Base-by-base conservation (phyloP, 495 filamentous ascomycete genomes). In the Hyphodiscus hymeniophilus region DNA sequence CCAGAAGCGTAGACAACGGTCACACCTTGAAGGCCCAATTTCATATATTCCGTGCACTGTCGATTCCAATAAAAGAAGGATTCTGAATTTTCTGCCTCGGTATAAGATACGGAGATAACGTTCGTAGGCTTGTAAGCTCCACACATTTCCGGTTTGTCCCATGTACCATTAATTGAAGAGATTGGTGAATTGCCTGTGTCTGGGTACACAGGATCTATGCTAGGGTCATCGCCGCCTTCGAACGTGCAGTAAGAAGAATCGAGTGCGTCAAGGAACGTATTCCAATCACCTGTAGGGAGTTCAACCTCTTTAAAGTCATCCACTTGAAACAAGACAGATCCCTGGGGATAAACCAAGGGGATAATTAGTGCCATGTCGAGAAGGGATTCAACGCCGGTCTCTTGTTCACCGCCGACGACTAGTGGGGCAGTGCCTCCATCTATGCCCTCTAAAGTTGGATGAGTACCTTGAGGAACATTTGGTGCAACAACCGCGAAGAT, bases 221-320 rank as follows among this genome's bases (percentile, higher is more conserved):
- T 12, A 40, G 38, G 38, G 8, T 43, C 22, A 3, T 31, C 41
- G 41, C 7, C 23, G 17, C 23, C 41, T 7, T 1, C 13, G 31
- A 67, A 69, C 42, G 65, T 52, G 68, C 74, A 84, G 63, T 82
- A 82, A 13, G 69, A 73, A 11, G 73, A 79, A 56, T 83, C 80
- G n/a, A 84, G 68, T 10, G 78, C 77, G 55, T 81, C 73, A 54
- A 77, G 68, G 59, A 81, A 74, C 21, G 62, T 69, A n/a, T 45
- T 52, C 22, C 41, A 52, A 12, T 45, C 38, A 3, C 45, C 54
- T 36, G 26, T 42, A 22, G 20, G 31, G n/a, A n/a, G n/a, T 17
- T 43, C 47, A 33, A 47, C 54, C 18, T 57, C 48, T 10, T 42
- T 47, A 23, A 47, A 45, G 23, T 57, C 54, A 38, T 50, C 54